Evolutionary conservation across 441 rosid genomes (phyloP).

Genomic region (Erysimum cheiri): DNA sequence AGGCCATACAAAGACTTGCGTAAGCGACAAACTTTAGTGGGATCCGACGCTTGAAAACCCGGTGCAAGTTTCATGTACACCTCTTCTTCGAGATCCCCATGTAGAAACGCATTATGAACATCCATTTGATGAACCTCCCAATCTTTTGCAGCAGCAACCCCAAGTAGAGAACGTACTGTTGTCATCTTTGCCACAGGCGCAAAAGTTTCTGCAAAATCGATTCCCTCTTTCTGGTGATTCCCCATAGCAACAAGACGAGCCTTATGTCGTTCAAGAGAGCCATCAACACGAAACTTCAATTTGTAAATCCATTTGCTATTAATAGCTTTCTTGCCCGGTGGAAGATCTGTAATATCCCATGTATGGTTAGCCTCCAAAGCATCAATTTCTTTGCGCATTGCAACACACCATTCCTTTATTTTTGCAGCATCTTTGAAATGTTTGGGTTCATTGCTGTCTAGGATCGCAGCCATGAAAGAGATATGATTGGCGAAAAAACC

Average conservation of each 20-base stretch:
- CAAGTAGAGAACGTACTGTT: too few species aligned
- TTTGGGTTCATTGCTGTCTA: not conserved
- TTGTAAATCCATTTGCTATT: not conserved
- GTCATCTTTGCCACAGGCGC: too few species aligned
- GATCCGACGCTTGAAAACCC: too few species aligned
- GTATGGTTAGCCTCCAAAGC: not conserved
- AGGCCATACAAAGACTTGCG: not conserved
- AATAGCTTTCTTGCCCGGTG: not conserved
- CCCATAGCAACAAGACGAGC: not conserved
- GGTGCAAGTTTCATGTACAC: not conserved
- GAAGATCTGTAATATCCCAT: not conserved
- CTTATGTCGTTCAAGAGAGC: not conserved
- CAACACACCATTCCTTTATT: not conserved
- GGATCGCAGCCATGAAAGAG: not conserved
- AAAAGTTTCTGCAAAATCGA: not conserved
- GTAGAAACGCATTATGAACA: not conserved
- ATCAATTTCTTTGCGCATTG: not conserved
- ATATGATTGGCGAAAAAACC: not conserved
- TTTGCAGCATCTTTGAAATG: not conserved
- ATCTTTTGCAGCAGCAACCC: rapidly evolving
- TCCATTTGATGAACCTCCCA: not conserved
- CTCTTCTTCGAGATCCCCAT: not conserved
- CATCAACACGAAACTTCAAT: not conserved
- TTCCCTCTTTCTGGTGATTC: not conserved
- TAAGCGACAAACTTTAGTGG: not conserved